Evolutionary conservation across 164 flowering plant genomes (phyloP).

Genomic region (Cinnamomum chago): DNA sequence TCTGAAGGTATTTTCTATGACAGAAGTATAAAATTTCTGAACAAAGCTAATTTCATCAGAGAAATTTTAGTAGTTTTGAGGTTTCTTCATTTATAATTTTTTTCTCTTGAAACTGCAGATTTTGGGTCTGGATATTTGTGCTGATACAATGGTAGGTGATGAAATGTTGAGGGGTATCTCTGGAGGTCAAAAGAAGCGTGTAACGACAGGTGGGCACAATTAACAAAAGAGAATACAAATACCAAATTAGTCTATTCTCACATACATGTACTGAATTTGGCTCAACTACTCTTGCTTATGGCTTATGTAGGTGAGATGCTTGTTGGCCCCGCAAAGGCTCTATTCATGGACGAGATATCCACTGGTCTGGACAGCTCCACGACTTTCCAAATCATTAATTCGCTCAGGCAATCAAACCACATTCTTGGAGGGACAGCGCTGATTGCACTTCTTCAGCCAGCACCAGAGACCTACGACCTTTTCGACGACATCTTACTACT

Average conservation of each 20-base stretch:
- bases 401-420: conserved; percentile 47
- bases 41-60: background rate
- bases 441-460: conserved; percentile 17
- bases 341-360: conserved; percentile 20
- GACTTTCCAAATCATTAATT: conserved; percentile 62
- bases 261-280: background rate
- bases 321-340: conserved; percentile 15
- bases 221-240: background rate
- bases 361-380: conserved; percentile 62
- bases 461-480: conserved; percentile 15
- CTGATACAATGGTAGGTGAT: conserved; percentile 31
- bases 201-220: conserved; percentile 23
- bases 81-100: background rate
- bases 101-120: conserved; percentile 16
- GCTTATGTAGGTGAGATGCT: conserved; percentile 36
- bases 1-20: conserved; percentile 40
- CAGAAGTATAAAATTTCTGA: background rate
- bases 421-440: conserved; percentile 31
- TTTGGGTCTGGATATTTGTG: conserved; percentile 30
- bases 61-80: background rate
- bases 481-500: conserved; percentile 37
- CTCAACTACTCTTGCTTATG: no score
- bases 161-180: conserved; percentile 31
- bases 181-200: conserved; percentile 31
- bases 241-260: background rate